Base-by-base conservation (phyloP, 108 stramenopile genomes). In the Thalassiosira profunda region DNA sequence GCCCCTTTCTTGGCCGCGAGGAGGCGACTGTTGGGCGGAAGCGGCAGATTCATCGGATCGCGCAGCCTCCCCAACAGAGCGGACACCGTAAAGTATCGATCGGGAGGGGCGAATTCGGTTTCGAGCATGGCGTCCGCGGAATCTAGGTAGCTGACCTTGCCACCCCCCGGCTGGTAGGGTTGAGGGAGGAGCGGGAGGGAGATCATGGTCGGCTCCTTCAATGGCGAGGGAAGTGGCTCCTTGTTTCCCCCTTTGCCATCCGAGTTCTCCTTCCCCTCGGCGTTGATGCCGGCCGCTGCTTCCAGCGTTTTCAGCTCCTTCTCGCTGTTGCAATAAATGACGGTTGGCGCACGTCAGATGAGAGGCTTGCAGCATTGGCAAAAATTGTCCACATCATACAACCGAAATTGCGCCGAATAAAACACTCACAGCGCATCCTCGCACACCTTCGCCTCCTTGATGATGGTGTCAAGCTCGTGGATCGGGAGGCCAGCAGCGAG, bases 51-150 rank as follows among this genome's bases (percentile, higher is more conserved):
- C 69, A 91, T 53, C 5, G 85, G 87, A 15, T 87, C 85, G n/a
- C 89, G 82, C 7, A 95, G 53, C 67, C 93, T 44, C 37, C 93
- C 93, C 21, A 95, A 33, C 26, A 95, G 42, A 8, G 90, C 83
- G 4, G 86, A 86, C 11, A 91, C 79, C 11, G 90, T 88, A 65
- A 80, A 95, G 60, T 81, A 87, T 31, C 75, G 56, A 74, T 91
- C 89, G 1, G 86, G 72, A 20, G 93, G 86, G n/a, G 88, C 67
- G 23, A 92, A 72, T 37, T 88, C 88, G 2, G 81, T 76, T 0
- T 56, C 64, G 20, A 95, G 41, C 43, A 92, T 86, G n/a, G 52
- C 37, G 31, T 87, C 70, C 15, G 81, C 71, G 2, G 56, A 23
- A 15, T 53, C 61, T 34, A 76, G 41, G 59, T 74, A 66, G 31